phyloP scores from a whole-genome alignment of 495 filamentous ascomycete genomes.

The Pseudoneurospora amorphoporcata region DNA sequence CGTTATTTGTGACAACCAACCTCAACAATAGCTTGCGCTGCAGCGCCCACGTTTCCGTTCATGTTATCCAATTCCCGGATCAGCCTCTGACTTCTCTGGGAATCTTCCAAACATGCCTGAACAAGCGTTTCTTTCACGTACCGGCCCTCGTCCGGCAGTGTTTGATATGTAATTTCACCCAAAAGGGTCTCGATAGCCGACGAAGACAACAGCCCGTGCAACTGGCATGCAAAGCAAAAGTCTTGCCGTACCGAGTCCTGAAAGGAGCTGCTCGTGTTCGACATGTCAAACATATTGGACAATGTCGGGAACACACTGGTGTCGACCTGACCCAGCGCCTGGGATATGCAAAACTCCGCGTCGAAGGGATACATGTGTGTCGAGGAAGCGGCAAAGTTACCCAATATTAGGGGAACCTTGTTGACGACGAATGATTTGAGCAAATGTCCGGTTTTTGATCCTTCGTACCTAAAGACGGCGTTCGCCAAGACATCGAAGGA shows the following conservation, averaged over 20 bases:
- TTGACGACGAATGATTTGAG: slow-evolving; percentile 88
- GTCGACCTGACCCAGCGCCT: slow-evolving; percentile 66
- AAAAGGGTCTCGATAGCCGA: slow-evolving; percentile 68
- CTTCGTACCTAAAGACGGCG: slow-evolving; percentile 70
- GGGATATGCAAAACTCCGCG: slow-evolving; percentile 67
- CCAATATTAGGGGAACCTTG: slow-evolving; percentile 74
- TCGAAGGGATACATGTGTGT: slow-evolving; percentile 50
- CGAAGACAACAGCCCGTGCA: slow-evolving; percentile 73
- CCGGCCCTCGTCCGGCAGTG: slow-evolving; percentile 60
- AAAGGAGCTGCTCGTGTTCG: slow-evolving; percentile 54
- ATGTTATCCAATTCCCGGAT: slow-evolving; percentile 78
- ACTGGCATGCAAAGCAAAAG: slow-evolving; percentile 82
- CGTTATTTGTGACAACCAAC: slow-evolving; percentile 30
- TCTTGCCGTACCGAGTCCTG: slow-evolving; percentile 83
- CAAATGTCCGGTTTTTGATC: slow-evolving; percentile 58
- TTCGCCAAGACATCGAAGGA: slow-evolving; percentile 86
- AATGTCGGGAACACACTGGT: slow-evolving; percentile 71
- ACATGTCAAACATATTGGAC: slow-evolving; percentile 68
- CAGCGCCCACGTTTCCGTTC: slow-evolving; percentile 89
- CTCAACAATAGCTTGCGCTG: slow-evolving; percentile 72
- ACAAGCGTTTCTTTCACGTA: slow-evolving; percentile 71
- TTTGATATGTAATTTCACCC: slow-evolving; percentile 78
- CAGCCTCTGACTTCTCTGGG: slow-evolving; percentile 60
- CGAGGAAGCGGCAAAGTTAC: slow-evolving; percentile 42
- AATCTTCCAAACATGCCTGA: slow-evolving; percentile 59